A percentile compares a stretch with the other conserved stretches of the same genome.
Conservation (phyloP, 306 rosid species). For the Trichosanthes truncata region DNA sequence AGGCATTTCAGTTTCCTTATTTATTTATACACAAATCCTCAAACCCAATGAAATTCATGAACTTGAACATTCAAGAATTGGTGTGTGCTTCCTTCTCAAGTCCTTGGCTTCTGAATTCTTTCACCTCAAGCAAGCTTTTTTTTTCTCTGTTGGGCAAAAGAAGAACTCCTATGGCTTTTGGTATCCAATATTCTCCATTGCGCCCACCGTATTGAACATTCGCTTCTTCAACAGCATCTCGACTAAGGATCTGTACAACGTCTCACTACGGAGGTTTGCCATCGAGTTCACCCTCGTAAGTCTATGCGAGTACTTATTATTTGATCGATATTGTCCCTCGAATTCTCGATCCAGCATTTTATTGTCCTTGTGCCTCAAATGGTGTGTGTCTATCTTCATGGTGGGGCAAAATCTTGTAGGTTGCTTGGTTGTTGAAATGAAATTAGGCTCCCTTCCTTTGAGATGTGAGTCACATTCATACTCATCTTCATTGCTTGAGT, state of each 20-base stretch:
- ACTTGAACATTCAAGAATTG: not conserved
- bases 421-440: constrained; percentile 21
- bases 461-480: constrained; percentile 17
- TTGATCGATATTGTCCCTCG: not conserved
- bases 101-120: not conserved
- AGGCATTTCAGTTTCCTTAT: not conserved
- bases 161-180: constrained; percentile 18
- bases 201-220: constrained; percentile 47
- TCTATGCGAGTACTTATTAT: not conserved
- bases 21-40: not conserved
- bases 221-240: constrained; percentile 52
- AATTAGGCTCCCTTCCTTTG: constrained; percentile 11
- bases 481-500: constrained; percentile 30
- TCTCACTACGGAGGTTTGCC: constrained; percentile 39
- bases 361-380: not conserved
- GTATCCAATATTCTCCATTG: constrained; percentile 62
- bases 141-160: not conserved
- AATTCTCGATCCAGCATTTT: not conserved
- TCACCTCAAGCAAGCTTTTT: not conserved
- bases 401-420: constrained; percentile 63
- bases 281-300: constrained; percentile 30
- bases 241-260: constrained; percentile 41
- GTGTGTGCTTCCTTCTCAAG: not conserved
- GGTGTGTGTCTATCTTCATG: constrained; percentile 16
- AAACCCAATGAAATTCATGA: not conserved